Conservation (phyloP, 2,329 filamentous ascomycete genomes). For the Camillea tinctor region DNA sequence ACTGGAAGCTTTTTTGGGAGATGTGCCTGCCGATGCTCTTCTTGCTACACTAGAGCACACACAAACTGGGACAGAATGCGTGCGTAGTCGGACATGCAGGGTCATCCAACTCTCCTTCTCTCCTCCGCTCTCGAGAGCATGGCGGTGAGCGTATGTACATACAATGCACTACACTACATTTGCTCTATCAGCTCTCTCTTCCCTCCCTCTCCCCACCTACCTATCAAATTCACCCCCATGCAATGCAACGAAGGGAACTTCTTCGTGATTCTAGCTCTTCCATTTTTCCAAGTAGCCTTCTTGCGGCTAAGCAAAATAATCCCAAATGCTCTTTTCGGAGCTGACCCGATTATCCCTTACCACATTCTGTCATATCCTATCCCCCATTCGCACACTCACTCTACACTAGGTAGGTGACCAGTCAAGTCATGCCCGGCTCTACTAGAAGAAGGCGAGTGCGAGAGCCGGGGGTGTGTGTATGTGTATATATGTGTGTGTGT, state of each 20-base stretch:
- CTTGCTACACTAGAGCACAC: not conserved
- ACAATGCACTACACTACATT: not conserved
- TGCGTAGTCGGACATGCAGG: slow-evolving; percentile 10
- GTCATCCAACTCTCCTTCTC: slow-evolving; percentile 5
- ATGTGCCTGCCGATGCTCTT: slow-evolving; percentile 22
- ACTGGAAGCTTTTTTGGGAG: slow-evolving; percentile 10
- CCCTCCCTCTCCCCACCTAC: not conserved
- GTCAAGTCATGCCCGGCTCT: not conserved
- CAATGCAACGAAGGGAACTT: slow-evolving; percentile 6
- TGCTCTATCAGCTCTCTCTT: not conserved
- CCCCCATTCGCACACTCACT: too few relatives aligned
- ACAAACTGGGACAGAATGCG: too few relatives aligned
- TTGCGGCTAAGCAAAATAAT: slow-evolving; percentile 11
- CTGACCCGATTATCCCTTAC: not conserved
- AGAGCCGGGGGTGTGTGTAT: not conserved
- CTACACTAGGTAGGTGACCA: not conserved
- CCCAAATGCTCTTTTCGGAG: not conserved
- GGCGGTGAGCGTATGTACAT: not conserved
- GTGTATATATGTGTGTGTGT: not conserved
- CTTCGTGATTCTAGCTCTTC: slow-evolving; percentile 14
- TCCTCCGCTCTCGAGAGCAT: slow-evolving; percentile 7
- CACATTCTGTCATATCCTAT: not conserved
- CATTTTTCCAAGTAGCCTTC: slow-evolving; percentile 10
- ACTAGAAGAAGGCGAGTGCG: not conserved
- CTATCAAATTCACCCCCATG: not conserved